Conservation (phyloP, 768 basidiomycete species). For the Russula abietina region DNA sequence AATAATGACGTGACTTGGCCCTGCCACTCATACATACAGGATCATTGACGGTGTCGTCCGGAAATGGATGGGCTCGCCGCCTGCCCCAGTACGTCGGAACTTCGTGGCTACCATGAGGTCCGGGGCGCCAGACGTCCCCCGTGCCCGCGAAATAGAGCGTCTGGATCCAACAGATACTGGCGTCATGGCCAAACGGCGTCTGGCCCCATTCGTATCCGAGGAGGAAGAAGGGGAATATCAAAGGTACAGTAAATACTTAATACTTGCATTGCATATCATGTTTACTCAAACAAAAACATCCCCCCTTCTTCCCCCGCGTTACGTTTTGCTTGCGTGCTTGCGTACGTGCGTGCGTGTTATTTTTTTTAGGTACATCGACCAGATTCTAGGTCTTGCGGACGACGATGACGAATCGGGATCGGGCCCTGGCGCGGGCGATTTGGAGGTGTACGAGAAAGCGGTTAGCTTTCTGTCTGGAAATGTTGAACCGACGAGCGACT, state of each 20-base stretch:
- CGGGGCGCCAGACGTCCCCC: conserved; percentile 1
- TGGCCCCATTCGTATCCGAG: conserved; percentile 21
- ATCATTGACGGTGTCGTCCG: conserved; percentile 76
- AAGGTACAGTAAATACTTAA: conserved; percentile 18
- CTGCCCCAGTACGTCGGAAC: conserved; percentile 25
- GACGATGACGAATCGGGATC: conserved; percentile 13
- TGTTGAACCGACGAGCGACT: conserved; percentile 13
- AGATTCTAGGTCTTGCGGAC: conserved; percentile 16
- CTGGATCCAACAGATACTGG: conserved; percentile 18
- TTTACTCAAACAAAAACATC: too few species aligned
- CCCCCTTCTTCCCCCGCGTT: background rate
- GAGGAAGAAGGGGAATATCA: conserved; percentile 25
- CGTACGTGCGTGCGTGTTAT: background rate
- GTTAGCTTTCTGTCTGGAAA: conserved; percentile 15
- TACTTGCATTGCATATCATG: too few species aligned
- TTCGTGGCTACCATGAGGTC: background rate
- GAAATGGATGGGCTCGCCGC: conserved; percentile 64
- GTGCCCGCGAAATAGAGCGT: conserved; percentile 7
- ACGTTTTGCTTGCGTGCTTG: background rate
- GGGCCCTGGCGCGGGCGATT: conserved; percentile 10
- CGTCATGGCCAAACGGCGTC: conserved; percentile 12
- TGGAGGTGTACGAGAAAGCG: conserved; percentile 17
- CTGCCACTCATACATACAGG: conserved; percentile 32
- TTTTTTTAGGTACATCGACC: conserved; percentile 13
- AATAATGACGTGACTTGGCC: background rate